These are phyloP conservation scores for Pythium apleroticum DNA, from an alignment of 352 stramenopile genomes.

Conservation along the genomic window DNA sequence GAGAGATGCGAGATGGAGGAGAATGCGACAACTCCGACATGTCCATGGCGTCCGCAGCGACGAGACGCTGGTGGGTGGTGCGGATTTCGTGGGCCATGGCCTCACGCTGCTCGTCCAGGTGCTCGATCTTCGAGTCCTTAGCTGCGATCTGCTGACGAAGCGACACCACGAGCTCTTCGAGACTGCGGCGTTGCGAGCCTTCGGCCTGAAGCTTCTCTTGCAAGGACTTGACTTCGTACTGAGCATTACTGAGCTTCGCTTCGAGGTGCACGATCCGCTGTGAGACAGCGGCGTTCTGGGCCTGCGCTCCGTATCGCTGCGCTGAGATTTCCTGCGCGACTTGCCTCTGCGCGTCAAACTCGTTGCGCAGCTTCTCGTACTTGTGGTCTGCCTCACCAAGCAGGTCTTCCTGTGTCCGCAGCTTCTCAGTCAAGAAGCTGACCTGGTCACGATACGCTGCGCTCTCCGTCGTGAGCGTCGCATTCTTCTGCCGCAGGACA, in stretches of 20 bases:
- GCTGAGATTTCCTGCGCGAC: slow-evolving; percentile 79
- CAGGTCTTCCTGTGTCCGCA: slow-evolving; percentile 53
- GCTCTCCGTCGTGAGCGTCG: slow-evolving; percentile 50
- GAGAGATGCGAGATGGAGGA: slow-evolving; percentile 18
- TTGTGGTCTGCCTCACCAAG: slow-evolving; percentile 31
- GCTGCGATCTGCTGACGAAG: slow-evolving; percentile 66
- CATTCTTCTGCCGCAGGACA: slow-evolving; percentile 50
- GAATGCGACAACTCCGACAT: slow-evolving; percentile 60
- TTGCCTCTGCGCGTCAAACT: slow-evolving; percentile 65
- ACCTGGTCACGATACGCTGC: slow-evolving; percentile 79
- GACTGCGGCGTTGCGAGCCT: slow-evolving; percentile 46
- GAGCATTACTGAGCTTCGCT: slow-evolving; percentile 67
- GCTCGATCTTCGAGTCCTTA: slow-evolving; percentile 56
- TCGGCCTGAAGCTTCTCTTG: slow-evolving; percentile 60
- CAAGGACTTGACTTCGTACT: slow-evolving; percentile 64
- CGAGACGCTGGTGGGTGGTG: slow-evolving; percentile 50
- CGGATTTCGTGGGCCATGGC: slow-evolving; percentile 77
- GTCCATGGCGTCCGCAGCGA: slow-evolving; percentile 51
- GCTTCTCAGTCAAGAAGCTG: slow-evolving; percentile 72
- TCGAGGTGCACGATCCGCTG: slow-evolving; percentile 80
- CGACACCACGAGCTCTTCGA: slow-evolving; percentile 66
- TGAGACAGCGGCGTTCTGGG: slow-evolving; percentile 67
- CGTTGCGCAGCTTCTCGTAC: slow-evolving; percentile 29
- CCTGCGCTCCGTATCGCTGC: slow-evolving; percentile 71
- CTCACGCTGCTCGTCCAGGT: slow-evolving; percentile 73